phyloP scores from a whole-genome alignment of 331 rosid species.

The Pyracantha coccinea region DNA sequence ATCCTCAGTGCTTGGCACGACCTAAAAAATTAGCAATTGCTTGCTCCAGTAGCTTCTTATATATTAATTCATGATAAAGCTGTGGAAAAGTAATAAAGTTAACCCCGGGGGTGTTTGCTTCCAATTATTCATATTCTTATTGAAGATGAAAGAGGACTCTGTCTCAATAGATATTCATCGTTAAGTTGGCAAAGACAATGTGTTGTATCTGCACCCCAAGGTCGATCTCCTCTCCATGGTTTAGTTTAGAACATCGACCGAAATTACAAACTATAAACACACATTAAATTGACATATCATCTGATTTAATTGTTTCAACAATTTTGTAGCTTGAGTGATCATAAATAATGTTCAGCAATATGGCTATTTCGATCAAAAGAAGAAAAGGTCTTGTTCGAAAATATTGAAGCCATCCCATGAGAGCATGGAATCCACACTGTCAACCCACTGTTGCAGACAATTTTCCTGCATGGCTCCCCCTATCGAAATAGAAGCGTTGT shows the following conservation, averaged over 20 bases:
- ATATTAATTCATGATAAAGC: no score
- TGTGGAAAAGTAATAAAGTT: no score
- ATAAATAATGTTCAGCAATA: slow-evolving; percentile 9
- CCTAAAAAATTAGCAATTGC: background rate
- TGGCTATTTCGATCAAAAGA: slow-evolving; percentile 10
- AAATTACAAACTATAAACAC: background rate
- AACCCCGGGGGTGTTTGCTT: no score
- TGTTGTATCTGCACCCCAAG: no score
- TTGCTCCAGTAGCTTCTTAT: no score
- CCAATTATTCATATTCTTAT: no score
- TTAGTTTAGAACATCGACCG: no score
- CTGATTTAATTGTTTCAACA: background rate
- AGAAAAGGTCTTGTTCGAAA: slow-evolving; percentile 41
- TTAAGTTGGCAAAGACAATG: no score
- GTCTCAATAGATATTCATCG: no score
- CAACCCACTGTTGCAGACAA: slow-evolving; percentile 43
- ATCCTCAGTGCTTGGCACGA: slow-evolving; percentile 26
- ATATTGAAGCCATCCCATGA: slow-evolving; percentile 53
- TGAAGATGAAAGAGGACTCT: no score
- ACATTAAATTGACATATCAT: background rate
- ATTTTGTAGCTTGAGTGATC: background rate
- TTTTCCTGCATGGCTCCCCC: slow-evolving; percentile 32
- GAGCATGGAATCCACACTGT: slow-evolving; percentile 42
- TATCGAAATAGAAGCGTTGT: slow-evolving; percentile 24
- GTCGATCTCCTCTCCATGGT: no score